Percentiles rank a stretch among this genome's conserved stretches.
Evolutionary conservation across 345 rosid genomes (phyloP).

Genomic region (Camelina sativa): DNA sequence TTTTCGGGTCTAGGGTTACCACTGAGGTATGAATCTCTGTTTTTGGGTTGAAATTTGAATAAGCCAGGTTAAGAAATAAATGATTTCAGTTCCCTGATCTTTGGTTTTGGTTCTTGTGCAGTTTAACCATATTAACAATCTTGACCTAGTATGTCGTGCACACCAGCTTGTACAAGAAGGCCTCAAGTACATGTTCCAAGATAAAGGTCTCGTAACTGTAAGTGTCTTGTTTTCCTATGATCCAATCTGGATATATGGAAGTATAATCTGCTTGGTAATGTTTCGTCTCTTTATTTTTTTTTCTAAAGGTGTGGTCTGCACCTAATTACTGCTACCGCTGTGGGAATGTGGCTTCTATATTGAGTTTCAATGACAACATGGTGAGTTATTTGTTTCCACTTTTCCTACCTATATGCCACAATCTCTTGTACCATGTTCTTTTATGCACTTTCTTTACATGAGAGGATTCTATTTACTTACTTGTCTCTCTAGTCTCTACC

Average conservation of each 20-base stretch:
- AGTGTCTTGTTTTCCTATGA: slow-evolving; percentile 35
- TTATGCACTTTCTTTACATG: background rate
- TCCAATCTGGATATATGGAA: background rate
- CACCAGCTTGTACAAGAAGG: slow-evolving; percentile 99
- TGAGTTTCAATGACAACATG: slow-evolving; percentile 98
- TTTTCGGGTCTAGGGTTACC: slow-evolving; percentile 98
- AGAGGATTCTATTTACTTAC: background rate
- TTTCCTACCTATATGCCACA: slow-evolving; percentile 3
- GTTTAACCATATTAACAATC: slow-evolving; percentile 95
- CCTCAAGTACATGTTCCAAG: slow-evolving; percentile 99
- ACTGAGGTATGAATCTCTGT: slow-evolving; percentile 63
- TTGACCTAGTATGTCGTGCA: slow-evolving; percentile 95
- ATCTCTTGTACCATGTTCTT: slow-evolving; percentile 4
- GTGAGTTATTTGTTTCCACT: slow-evolving; percentile 48
- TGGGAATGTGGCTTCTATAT: slow-evolving; percentile 98
- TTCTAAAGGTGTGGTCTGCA: slow-evolving; percentile 96
- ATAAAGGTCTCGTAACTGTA: slow-evolving; percentile 99
- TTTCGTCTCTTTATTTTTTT: slow-evolving; percentile 32
- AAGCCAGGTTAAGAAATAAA: background rate
- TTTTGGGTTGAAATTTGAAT: background rate
- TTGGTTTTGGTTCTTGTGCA: slow-evolving; percentile 49
- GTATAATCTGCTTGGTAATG: slow-evolving; percentile 38
- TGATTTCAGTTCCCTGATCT: slow-evolving; percentile 26
- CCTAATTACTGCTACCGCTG: slow-evolving; percentile 99
- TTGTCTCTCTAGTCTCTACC: background rate